phyloP scores from a whole-genome alignment of 441 rosid species.

The Daphne laureola region DNA sequence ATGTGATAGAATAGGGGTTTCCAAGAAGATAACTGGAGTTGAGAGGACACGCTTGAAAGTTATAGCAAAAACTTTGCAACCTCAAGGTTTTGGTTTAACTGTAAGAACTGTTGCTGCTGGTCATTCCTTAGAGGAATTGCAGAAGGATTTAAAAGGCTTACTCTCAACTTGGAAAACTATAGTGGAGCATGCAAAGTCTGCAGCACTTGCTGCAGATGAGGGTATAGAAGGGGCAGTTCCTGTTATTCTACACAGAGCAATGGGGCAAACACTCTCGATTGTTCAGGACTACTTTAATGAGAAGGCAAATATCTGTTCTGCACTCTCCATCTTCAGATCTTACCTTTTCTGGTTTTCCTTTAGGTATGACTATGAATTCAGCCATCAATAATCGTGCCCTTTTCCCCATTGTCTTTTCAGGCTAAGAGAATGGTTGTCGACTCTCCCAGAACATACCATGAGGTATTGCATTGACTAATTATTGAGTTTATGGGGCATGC shows the following conservation, averaged over 20 bases:
- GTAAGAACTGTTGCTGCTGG: slow-evolving; percentile 94
- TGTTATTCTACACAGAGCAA: slow-evolving; percentile 79
- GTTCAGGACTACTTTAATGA: slow-evolving; percentile 90
- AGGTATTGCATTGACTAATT: slow-evolving; percentile 41
- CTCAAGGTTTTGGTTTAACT: slow-evolving; percentile 84
- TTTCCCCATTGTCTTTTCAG: slow-evolving; percentile 27
- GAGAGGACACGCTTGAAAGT: slow-evolving; percentile 86
- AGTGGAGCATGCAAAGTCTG: slow-evolving; percentile 78
- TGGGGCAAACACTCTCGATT: slow-evolving; percentile 94
- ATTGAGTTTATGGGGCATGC: slow-evolving; percentile 2
- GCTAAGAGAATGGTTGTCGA: slow-evolving; percentile 86
- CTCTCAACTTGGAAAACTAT: slow-evolving; percentile 85
- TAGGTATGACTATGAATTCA: slow-evolving; percentile 6
- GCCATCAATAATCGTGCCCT: slow-evolving; percentile 1
- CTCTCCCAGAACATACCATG: slow-evolving; percentile 86
- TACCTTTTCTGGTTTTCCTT: slow-evolving; percentile 6
- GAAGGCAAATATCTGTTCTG: slow-evolving; percentile 35
- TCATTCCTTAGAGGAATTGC: slow-evolving; percentile 78
- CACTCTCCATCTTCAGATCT: slow-evolving; percentile 2
- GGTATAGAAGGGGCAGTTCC: slow-evolving; percentile 92
- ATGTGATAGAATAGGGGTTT: slow-evolving; percentile 67
- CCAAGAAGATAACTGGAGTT: slow-evolving; percentile 67
- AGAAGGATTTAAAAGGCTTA: slow-evolving; percentile 79
- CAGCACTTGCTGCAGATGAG: slow-evolving; percentile 96
- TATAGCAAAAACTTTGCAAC: slow-evolving; percentile 88